phyloP scores from a whole-genome alignment of 768 basidiomycete genomes.

The Exsudoporus frostii region DNA sequence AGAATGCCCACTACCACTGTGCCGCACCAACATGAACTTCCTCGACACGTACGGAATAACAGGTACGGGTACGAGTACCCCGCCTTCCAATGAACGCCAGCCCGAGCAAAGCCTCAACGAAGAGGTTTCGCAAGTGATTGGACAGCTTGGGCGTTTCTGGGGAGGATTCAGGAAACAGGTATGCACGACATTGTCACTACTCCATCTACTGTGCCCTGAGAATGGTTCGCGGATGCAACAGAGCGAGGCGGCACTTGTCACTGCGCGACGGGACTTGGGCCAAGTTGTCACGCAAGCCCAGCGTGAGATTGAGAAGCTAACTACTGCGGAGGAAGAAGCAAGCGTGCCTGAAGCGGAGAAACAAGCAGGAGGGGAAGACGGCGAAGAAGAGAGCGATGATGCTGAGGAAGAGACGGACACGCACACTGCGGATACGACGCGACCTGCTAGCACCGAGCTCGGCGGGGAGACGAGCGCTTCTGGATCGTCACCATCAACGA shows the following conservation, averaged over 20 bases:
- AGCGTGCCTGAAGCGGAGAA: slow-evolving; percentile 3
- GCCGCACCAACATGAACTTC: slow-evolving; percentile 56
- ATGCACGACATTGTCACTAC: slow-evolving; percentile 20
- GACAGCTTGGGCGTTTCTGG: slow-evolving; percentile 86
- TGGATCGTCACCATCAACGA: slow-evolving; percentile 3
- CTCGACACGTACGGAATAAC: slow-evolving; percentile 65
- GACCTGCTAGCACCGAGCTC: slow-evolving; percentile 19
- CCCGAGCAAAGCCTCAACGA: slow-evolving; percentile 68
- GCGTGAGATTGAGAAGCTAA: slow-evolving; percentile 65
- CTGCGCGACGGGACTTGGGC: slow-evolving; percentile 69
- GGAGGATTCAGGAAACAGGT: slow-evolving; percentile 90
- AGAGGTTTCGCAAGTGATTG: slow-evolving; percentile 85
- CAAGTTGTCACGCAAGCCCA: slow-evolving; percentile 78
- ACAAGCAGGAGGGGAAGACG: slow-evolving; percentile 7
- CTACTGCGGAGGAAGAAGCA: slow-evolving; percentile 33
- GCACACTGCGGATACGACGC: slow-evolving; percentile 21
- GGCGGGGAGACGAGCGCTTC: slow-evolving; percentile 14
- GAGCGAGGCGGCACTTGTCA: slow-evolving; percentile 68
- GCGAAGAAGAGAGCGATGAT: slow-evolving; percentile 25
- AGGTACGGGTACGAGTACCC: slow-evolving; percentile 42
- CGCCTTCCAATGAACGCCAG: slow-evolving; percentile 38
- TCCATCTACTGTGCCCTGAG: background rate
- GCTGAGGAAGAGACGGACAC: slow-evolving; percentile 28
- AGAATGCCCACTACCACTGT: background rate
- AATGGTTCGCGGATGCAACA: slow-evolving; percentile 28